Evolutionary conservation across 2,329 filamentous ascomycete species (phyloP), one percentile per base, ranked within the genome.

Genomic region (Ceratocystis albifundus): DNA sequence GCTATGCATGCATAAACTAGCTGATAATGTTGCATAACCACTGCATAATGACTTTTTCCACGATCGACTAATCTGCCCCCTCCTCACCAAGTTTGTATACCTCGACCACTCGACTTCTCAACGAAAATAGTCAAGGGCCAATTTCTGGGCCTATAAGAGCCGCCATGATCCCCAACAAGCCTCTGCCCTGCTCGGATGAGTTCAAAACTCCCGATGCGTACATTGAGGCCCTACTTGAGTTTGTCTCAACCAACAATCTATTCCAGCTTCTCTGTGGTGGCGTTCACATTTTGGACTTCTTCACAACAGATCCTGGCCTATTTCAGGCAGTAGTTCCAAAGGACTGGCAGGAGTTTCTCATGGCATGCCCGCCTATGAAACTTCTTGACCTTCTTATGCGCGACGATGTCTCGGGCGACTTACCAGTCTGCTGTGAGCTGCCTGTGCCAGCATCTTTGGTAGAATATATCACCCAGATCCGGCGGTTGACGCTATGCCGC

Each of bases 271-370:
- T 99, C n/a, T 96, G 91, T 73, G 94, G 94, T 65, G 92, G 93
- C n/a, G 89, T 97, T 0, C 94, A 99, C 73, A 92, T 99, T 69
- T 81, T 97, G 66, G 94, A 99, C 74, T 97, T 99, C 76, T 90
- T 96, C 77, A 96, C 91, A 1, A 84, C 85, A 53, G 84, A 90
- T 61, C 89, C 90, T 4, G 88, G 90, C 69, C 81, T 96, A 0
- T 99, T 96, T 74, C 84, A 88, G 64, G 80, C 82, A 0, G 82
- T 93, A 1, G 76, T 99, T 1, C 89, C 91, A 0, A 74, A 82
- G 68, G 86, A 91, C 75, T 99, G 94, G 94, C 84, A 89, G 69
- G 73, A 79, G 0, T 97, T 91, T 77, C 86, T 97, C 70, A 77
- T 87, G 45, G 76, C 80, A 20, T 83, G 84, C 72, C 84, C 88